Evolutionary conservation across 306 rosid genomes (phyloP).

Genomic region (Quillaja saponaria): DNA sequence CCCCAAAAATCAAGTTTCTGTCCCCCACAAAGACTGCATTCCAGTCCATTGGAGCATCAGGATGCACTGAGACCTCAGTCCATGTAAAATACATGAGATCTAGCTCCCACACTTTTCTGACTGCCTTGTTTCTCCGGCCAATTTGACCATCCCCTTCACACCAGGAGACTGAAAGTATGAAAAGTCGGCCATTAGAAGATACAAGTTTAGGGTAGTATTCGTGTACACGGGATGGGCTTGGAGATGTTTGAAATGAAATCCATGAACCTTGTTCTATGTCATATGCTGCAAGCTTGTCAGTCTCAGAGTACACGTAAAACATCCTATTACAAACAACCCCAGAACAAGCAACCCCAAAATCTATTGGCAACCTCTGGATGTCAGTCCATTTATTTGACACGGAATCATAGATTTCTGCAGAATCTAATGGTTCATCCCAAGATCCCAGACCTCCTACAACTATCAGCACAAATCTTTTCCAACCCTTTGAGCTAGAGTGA

Average conservation of each 20-base stretch:
- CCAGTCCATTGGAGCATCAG: conserved; percentile 99
- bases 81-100: conserved; percentile 81
- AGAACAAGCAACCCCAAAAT: conserved; percentile 76
- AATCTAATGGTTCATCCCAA: conserved; percentile 96
- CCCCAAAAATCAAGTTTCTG: conserved; percentile 79
- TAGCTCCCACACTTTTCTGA: conserved; percentile 91
- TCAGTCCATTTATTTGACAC: conserved; percentile 86
- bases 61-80: conserved; percentile 88
- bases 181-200: conserved; percentile 66
- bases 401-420: conserved; percentile 92
- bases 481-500: conserved; percentile 55
- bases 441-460: conserved; percentile 92
- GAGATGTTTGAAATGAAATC: conserved; percentile 75
- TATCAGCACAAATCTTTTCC: conserved; percentile 72
- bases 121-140: conserved; percentile 93
- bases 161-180: conserved; percentile 94
- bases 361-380: conserved; percentile 74
- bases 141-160: conserved; percentile 98
- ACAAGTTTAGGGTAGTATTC: conserved; percentile 92
- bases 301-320: conserved; percentile 91
- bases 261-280: conserved; percentile 82
- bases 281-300: conserved; percentile 84
- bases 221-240: conserved; percentile 68
- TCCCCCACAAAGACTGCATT: conserved; percentile 80
- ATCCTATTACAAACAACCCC: conserved; percentile 84